Base-by-base conservation (phyloP, 2,329 filamentous ascomycete species). In the Onygenales sp. region DNA sequence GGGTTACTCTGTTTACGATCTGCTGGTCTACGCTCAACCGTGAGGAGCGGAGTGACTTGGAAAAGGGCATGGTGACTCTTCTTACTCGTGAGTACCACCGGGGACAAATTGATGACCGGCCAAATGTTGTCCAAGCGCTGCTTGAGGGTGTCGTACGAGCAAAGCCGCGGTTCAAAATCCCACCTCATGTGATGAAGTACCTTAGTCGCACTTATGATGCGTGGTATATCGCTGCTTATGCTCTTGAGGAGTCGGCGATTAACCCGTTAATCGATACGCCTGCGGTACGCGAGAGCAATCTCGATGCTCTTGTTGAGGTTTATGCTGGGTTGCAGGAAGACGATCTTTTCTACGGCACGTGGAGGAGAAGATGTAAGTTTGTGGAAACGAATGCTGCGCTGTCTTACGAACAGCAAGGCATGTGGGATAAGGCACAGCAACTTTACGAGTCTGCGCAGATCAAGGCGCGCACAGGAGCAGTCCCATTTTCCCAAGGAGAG, bases 381-480 rank as follows among this genome's bases (percentile, higher is more conserved):
- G 87, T 98, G 5, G 94, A 98, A 75, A 97, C 91, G 7, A 99
- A 98, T 66, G 89, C 93, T 11, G 93, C 91, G 1, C 76, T 99
- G 7, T 98, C 93, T 0, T 98, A 96, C 62, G 94, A 99, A 72
- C 94, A 99, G 67, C 95, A 95, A 63, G 93, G 93, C 47, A 95
- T 97, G 82, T 98, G 93, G 94, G 93, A 98, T 64, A 97, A 97
- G 72, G 91, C 94, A 1, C 94, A 98, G 72, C 87, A 88, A 64
- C 86, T 96, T 75, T 98, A 97, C 69, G 93, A 99, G 70, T 86
- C 86, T 53, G 93, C 94, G 0, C 94, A 98, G 70, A 89, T 98
- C 68, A 98, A 97, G 69, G 93, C 94, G 44, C 83, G 94, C 46
- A 97, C 92, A 0, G 93, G 91, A 50, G 89, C 92, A n/a, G 83